Conservation (phyloP, 2,329 filamentous ascomycete species). For the Sporothrix schenckii region DNA sequence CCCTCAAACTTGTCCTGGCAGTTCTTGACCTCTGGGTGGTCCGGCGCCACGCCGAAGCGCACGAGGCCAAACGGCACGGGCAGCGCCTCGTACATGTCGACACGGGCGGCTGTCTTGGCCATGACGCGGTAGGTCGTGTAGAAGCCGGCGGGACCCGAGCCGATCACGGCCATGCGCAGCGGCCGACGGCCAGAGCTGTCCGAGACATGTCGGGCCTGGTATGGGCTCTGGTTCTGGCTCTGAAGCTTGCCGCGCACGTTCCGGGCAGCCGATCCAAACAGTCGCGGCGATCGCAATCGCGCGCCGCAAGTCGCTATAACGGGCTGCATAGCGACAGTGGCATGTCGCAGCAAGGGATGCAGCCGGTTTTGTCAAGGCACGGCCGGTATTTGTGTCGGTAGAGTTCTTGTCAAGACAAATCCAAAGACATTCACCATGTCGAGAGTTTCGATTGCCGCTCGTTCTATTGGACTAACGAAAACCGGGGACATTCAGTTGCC, state of each 20-base stretch:
- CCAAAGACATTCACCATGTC: not conserved
- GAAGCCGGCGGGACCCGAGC: slow-evolving; percentile 93
- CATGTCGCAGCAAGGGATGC: not conserved
- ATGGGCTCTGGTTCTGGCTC: not conserved
- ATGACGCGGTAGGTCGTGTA: slow-evolving; percentile 89
- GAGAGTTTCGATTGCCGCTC: slow-evolving; percentile 20
- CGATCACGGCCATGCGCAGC: slow-evolving; percentile 83
- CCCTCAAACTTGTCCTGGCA: slow-evolving; percentile 93
- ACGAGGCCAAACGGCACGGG: slow-evolving; percentile 93
- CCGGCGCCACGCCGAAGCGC: slow-evolving; percentile 93
- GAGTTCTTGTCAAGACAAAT: not conserved
- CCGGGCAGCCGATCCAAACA: not conserved
- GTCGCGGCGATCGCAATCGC: slow-evolving; percentile 20
- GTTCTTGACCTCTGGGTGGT: slow-evolving; percentile 99
- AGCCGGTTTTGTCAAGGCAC: slow-evolving; percentile 16
- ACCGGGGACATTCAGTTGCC: not conserved
- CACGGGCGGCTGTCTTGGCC: slow-evolving; percentile 68
- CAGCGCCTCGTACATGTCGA: slow-evolving; percentile 96
- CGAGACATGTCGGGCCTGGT: not conserved
- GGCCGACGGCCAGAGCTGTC: slow-evolving; percentile 1
- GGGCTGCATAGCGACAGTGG: slow-evolving; percentile 28
- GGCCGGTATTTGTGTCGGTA: not conserved
- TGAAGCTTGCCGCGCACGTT: not conserved
- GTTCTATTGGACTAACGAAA: not conserved
- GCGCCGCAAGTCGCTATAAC: slow-evolving; percentile 25